Evolutionary conservation across 805 yeast genomes (phyloP).

Genomic region (Martiniozyma abietophila): DNA sequence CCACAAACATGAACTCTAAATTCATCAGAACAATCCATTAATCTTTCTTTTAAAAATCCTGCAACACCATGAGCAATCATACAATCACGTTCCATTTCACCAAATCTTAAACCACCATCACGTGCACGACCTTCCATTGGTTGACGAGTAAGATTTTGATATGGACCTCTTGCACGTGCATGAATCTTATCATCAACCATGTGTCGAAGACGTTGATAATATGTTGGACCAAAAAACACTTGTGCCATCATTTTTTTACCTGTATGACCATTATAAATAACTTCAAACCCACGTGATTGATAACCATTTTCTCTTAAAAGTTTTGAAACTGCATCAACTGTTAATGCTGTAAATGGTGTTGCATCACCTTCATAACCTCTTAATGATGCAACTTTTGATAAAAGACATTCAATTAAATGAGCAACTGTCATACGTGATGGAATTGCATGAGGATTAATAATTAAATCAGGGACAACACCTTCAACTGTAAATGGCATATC

Average conservation of each 20-base stretch:
- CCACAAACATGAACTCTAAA: conserved; percentile 98
- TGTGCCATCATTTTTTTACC: conserved; percentile 98
- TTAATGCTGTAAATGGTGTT: conserved; percentile 96
- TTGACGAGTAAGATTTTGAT: conserved; percentile 94
- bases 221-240: conserved; percentile 98
- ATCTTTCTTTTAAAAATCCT: conserved; percentile 91
- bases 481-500: conserved; percentile 97
- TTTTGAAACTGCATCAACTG: conserved; percentile 93
- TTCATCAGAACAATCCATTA: conserved; percentile 99
- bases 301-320: conserved; percentile 91
- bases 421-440: conserved; percentile 99
- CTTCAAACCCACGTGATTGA: conserved; percentile 97
- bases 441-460: conserved; percentile 98
- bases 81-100: conserved; percentile 99
- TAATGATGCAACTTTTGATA: conserved; percentile 88
- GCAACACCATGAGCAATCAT: conserved; percentile 99
- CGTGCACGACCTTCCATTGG: conserved; percentile 99
- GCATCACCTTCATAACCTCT: conserved; percentile 99
- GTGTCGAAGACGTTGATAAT: conserved; percentile 96
- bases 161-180: conserved; percentile 99
- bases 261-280: conserved; percentile 97
- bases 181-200: conserved; percentile 99
- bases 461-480: conserved; percentile 95
- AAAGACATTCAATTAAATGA: conserved; percentile 94
- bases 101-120: conserved; percentile 98